Evolutionary conservation across 441 rosid genomes (phyloP), one percentile per base, ranked within the genome.

Genomic region (Euphorbia celastroides): DNA sequence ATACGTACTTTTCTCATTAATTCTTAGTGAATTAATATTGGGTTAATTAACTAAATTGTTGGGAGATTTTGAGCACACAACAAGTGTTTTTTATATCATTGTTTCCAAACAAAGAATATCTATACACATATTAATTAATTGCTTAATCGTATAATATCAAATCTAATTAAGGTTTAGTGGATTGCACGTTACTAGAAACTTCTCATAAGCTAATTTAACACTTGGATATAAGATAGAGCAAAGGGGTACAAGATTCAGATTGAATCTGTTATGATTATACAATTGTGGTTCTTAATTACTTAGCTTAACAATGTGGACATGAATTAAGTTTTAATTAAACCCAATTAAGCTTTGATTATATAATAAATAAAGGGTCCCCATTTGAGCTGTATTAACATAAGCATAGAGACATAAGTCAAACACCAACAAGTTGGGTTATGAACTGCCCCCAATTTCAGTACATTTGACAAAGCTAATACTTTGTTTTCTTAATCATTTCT

Each of bases 341-440:
- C 57, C 5, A 34, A 34, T 34, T 34, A 34, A 34, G 9, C 4
- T 34, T 3, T 34, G 4, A 34, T 51, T 19, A 20, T 51, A 12
- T 51, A 51, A 51, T 19, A 60, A 70, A 51, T 63, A 72, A 60
- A 67, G 82, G 76, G 72, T 74, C 78, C 79, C 74, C 82, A 17
- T 23, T 30, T 50, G 34, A 70, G 55, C 75, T 27, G 38, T 19
- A 51, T 58, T 13, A 58, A 78, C 75, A 77, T 72, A 80, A 66
- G 62, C 68, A 27, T 12, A 72, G 77, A 76, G 69, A 78, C 32
- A 66, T 27, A 78, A 82, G 82, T 79, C 81, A 79, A 79, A 77
- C 36, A 58, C 77, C 77, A 74, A 70, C n/a, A 71, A 67, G 13
- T 58, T 70, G 77, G 79, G 72, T 68, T 12, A 67, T 70, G 74